A percentile compares a stretch with the other conserved stretches of the same genome.
Conservation (phyloP, 2,329 filamentous ascomycete species). For the Diaporthe destruens region DNA sequence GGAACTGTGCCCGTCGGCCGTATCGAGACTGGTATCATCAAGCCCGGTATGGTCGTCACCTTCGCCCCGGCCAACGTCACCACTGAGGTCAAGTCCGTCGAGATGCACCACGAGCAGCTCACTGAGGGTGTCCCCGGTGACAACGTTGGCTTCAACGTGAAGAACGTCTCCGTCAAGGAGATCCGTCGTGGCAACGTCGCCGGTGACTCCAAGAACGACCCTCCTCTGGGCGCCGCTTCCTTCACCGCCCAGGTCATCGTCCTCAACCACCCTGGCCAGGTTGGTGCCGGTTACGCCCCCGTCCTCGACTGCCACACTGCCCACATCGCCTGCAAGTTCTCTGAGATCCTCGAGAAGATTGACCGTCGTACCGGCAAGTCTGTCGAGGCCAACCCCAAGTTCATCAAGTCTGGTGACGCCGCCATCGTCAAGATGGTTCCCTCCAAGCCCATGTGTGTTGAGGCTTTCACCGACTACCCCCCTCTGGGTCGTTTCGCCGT, state of each 20-base stretch:
- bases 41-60: slow-evolving; percentile 93
- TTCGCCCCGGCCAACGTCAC: slow-evolving; percentile 99
- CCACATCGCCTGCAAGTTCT: slow-evolving; percentile 99
- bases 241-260: slow-evolving; percentile 99
- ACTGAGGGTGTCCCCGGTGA: slow-evolving; percentile 94
- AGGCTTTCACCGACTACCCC: slow-evolving; percentile 99
- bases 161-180: slow-evolving; percentile 99
- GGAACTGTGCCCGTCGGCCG: slow-evolving; percentile 99
- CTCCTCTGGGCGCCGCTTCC: slow-evolving; percentile 85
- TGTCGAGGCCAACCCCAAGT: slow-evolving; percentile 92
- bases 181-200: slow-evolving; percentile 99
- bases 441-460: slow-evolving; percentile 99
- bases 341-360: slow-evolving; percentile 99
- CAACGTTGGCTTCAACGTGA: slow-evolving; percentile 99
- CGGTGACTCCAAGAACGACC: slow-evolving; percentile 99
- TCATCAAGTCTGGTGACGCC: slow-evolving; percentile 99
- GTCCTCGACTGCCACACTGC: slow-evolving; percentile 99
- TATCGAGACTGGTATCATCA: slow-evolving; percentile 99
- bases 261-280: slow-evolving; percentile 99
- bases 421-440: slow-evolving; percentile 99
- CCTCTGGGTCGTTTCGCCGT: slow-evolving; percentile 99
- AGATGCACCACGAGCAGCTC: slow-evolving; percentile 99
- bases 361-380: slow-evolving; percentile 99
- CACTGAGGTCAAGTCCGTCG: slow-evolving; percentile 99
- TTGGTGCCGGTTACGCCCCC: slow-evolving; percentile 98